Base-by-base conservation (phyloP, 2,329 filamentous ascomycete genomes). In the Dichotomopilus funicola region DNA sequence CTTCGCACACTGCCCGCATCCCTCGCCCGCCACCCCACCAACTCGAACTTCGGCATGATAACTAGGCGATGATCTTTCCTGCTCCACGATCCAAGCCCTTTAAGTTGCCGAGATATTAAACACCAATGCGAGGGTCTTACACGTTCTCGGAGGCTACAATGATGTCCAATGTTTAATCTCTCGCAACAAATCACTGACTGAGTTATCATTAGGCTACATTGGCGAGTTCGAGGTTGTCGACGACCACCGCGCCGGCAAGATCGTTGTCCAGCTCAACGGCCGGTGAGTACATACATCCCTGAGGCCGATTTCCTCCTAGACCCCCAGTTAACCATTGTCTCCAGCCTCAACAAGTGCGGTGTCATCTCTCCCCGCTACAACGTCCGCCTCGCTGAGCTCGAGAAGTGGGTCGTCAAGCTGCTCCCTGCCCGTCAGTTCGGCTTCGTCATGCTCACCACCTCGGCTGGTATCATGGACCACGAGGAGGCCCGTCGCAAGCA, bases 361-460 rank as follows among this genome's bases (percentile, higher is more conserved):
- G 92, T 96, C 81, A 99, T 99, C 85, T 94, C 87, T 66, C 94
- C 94, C 75, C 89, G 94, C 76, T 99, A 96, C 89, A 97, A 97
- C 85, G 89, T 99, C 78, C 91, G 92, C 77, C 91, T 99, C 72
- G 80, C 83, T 71, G 94, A 99, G 71, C 85, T 99, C 73, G 94
- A 99, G 89, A 96, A 97, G 85, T 99, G 94, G 94, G 91, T 97
- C 70, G 90, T 95, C 80, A 95, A 95, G 86, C 88, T 99, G 73
- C 86, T 99, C 64, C 94, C 94, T 67, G 91, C 94, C 66, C 94
- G 94, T 96, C 94, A 99, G 81, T 99, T 99, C 84, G 94, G 94
- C 73, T 96, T 91, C 81, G 90, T 99, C 73, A 91, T 99, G 78
- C 88, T 99, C 71, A 99, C 94, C 77, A 99, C 94, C 78, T 96